Base-by-base conservation (phyloP, 371 early-diverging fungal species). In the Lichtheimia hyalospora region DNA sequence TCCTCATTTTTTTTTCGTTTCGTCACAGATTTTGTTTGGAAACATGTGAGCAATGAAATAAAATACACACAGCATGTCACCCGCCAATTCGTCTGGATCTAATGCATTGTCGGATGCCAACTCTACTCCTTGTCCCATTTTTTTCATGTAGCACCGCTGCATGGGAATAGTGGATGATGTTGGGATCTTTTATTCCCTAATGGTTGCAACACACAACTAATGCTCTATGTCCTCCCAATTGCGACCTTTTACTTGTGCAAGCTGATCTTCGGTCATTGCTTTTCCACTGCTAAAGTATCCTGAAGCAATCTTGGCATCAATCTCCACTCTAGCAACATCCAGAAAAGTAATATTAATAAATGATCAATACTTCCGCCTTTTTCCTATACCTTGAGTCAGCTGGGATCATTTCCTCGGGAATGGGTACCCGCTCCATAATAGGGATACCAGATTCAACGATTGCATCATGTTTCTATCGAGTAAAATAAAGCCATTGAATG, bases 281-380 rank as follows among this genome's bases (percentile, higher is more conserved):
- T 68, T 66, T 21, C 88, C 89, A 10, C 79, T 82, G 2, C 92
- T 90, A 69, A 96, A 96, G 78, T 97, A 97, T 0, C 97, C 97
- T 8, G 92, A 84, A 8, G 96, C 97, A 62, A 97, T 89, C 80
- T 97, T 97, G 58, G 97, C 97, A 63, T 96, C 95, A 67, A 97
- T 97, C 74, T 97, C 97, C 23, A 97, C 97, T 64, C 87, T 81
- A 60, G n/a, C n/a, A n/a, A n/a, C 6, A 58, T 10, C 8, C 13
- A 14, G 15, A 41, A 10, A 49, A 18, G 14, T 16, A 21, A 16
- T n/a, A 16, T 46, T 18, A 46, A 16, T 20, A 52, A 20, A 39
- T 15, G 56, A 48, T 25, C 16, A 48, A 49, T 52, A 21, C 15
- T n/a, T 18, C 18, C 50, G 20, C 2, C 34, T 34, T 28, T 40